Conservation (phyloP, 176 grass and related monocot species). For the Oryza brachyantha region DNA sequence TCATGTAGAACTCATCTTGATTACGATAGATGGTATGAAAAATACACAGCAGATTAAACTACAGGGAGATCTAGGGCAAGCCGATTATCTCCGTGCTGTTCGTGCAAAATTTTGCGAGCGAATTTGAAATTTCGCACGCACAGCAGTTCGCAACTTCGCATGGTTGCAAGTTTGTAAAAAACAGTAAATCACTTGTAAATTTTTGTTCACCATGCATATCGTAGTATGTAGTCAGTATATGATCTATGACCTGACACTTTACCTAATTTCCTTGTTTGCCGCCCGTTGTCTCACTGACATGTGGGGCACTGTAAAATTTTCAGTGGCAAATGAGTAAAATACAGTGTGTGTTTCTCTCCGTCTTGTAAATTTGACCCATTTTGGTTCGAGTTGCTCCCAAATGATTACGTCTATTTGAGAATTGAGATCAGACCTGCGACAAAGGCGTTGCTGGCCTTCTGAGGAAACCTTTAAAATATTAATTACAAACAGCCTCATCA, state of each 20-base stretch:
- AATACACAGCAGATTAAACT: neutral
- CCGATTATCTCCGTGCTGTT: conserved; percentile 27
- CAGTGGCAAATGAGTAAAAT: neutral
- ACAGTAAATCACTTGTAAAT: neutral
- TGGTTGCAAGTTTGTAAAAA: neutral
- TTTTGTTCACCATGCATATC: neutral
- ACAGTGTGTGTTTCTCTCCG: neutral
- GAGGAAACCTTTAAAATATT: neutral
- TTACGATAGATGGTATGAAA: neutral
- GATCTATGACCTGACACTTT: neutral
- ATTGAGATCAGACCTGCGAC: neutral
- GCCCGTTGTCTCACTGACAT: neutral
- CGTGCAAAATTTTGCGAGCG: conserved; percentile 10
- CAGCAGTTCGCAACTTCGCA: neutral
- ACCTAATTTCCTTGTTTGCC: neutral
- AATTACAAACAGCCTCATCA: too few species aligned
- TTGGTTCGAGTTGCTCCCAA: neutral
- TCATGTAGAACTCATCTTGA: neutral
- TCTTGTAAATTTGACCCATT: neutral
- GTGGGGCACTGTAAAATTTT: neutral
- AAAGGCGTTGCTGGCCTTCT: neutral
- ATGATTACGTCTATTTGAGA: neutral
- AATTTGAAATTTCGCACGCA: conserved; percentile 38
- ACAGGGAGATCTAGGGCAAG: neutral
- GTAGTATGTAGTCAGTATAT: too few species aligned